phyloP scores from a whole-genome alignment of 441 rosid species.

The Populus tomentosa region DNA sequence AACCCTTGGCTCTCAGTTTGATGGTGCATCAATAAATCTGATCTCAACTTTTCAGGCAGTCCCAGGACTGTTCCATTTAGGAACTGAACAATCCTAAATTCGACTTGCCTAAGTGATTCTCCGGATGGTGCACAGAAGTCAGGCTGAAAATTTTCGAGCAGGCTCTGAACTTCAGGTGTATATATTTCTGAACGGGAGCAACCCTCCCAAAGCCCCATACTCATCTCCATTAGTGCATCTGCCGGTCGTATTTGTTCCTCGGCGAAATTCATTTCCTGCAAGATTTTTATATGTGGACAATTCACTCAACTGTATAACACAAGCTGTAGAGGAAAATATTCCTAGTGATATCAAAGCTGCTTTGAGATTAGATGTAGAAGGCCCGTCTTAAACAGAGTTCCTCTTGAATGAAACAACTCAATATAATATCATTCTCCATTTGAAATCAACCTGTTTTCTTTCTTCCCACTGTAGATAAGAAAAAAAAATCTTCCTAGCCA shows the following conservation, averaged over 20 bases:
- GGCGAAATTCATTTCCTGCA: slow-evolving; percentile 79
- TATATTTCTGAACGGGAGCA: slow-evolving; percentile 57
- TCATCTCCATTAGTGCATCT: slow-evolving; percentile 77
- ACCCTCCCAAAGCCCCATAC: slow-evolving; percentile 86
- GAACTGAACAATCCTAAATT: slow-evolving; percentile 85
- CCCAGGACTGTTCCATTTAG: slow-evolving; percentile 56
- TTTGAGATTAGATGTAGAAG: not conserved
- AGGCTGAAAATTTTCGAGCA: slow-evolving; percentile 73
- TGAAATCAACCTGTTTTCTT: not conserved
- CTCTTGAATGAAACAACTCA: not conserved
- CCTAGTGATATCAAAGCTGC: not conserved
- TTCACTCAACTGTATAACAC: slow-evolving; percentile 13
- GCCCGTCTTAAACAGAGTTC: not conserved
- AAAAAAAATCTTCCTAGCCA: not conserved
- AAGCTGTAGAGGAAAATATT: slow-evolving; percentile 8
- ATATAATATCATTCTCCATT: not conserved
- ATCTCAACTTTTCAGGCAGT: slow-evolving; percentile 61
- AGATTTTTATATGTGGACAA: slow-evolving; percentile 14
- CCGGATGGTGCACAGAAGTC: slow-evolving; percentile 86
- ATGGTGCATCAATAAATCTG: slow-evolving; percentile 45
- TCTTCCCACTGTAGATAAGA: not conserved
- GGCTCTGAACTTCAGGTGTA: slow-evolving; percentile 52
- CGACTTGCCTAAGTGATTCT: slow-evolving; percentile 89
- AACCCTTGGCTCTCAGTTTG: slow-evolving; percentile 47
- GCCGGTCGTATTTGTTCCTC: slow-evolving; percentile 64